Base-by-base conservation (phyloP, 768 basidiomycete genomes). In the Auricularia sp. region DNA sequence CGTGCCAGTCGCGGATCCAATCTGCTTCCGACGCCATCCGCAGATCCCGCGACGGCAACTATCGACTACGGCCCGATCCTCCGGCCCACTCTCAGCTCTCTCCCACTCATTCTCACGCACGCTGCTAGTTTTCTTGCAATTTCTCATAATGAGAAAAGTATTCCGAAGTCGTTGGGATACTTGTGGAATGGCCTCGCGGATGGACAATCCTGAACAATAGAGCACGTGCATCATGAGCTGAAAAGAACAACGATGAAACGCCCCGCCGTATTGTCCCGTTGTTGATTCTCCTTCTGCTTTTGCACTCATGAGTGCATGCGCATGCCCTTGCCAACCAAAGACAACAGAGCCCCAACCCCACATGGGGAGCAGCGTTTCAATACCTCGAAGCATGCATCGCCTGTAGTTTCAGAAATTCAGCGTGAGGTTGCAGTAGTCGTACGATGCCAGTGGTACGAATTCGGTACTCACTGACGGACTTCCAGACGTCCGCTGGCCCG, bases 201-300 rank as follows among this genome's bases (percentile, higher is more conserved):
- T 0, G 21, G 47, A 51, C 10, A 51, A 51, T 51, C 18, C 21
- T 8, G 47, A 6, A 51, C 39, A 42, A 42, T 51, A 51, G 47
- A 51, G 0, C 47, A 16, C 47, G 47, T 21, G 47, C 21, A 42
- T 42, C 8, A 7, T 29, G 29, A 6, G 47, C 16, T 51, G 10
- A 16, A 51, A 51, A 51, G 21, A 21, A 51, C 47, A 51, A 51
- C 47, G 47, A 51, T 51, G 47, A 51, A 51, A 51, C 47, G 47
- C 11, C 21, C 47, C 0, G 47, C 47, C 21, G 10, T 6, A 51
- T 51, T 51, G 47, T 21, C 18, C 47, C 18, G 47, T 18, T 51
- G 47, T 51, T 8, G 5, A 70, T 72, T 14, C 69, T 1, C 11
- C 8, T 18, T 51, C 11, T 65, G 37, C 29, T 14, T 67, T 45